Evolutionary conservation across 192 early-diverging fungal genomes (phyloP), one percentile per base, ranked within the genome.

Genomic region (Chytriomyces sp.): DNA sequence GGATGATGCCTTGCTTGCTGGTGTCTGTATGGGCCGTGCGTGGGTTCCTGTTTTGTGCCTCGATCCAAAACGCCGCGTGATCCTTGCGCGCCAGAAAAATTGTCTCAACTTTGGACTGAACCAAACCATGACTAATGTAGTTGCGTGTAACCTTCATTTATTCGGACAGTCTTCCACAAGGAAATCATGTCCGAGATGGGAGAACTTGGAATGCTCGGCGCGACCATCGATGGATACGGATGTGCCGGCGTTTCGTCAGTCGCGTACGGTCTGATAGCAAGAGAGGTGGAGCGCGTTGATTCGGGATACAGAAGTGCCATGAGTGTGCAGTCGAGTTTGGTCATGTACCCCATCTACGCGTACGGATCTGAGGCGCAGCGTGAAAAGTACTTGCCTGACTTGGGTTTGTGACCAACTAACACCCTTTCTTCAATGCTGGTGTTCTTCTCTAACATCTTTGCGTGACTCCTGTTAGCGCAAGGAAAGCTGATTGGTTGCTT

Each of bases 271-370:
- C 85, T 99, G 66, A 95, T 93, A 67, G 97, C 97, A 7, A 93
- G 97, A 77, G 97, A 99, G 79, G 94, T 99, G 26, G 97, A 99
- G 84, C 87, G 91, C 78, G 91, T 99, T 35, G 97, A 98, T 78
- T 92, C 91, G 59, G 96, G 96, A n/a, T 99, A 99, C 82, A 90
- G 97, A 60, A 96, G 94, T 59, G 96, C 96, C 24, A 98, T 99
- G 97, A 94, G 92, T 82, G 97, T 99, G 68, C 97, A 98, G 86
- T 96, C 95, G 9, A 96, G 96, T n/a, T 83, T 99, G 57, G 97
- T 99, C 24, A 99, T 99, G 97, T 93, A 97, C 72, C 96, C 97
- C 57, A 98, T 99, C 72, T 89, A 99, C 80, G 94, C 94, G 4
- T 98, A 95, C 83, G 97, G 97, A 53, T 93, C 93, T 3, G 89